Evolutionary conservation across 306 rosid genomes (phyloP), one percentile per base, ranked within the genome.

Genomic region (Spatholobus suberectus): DNA sequence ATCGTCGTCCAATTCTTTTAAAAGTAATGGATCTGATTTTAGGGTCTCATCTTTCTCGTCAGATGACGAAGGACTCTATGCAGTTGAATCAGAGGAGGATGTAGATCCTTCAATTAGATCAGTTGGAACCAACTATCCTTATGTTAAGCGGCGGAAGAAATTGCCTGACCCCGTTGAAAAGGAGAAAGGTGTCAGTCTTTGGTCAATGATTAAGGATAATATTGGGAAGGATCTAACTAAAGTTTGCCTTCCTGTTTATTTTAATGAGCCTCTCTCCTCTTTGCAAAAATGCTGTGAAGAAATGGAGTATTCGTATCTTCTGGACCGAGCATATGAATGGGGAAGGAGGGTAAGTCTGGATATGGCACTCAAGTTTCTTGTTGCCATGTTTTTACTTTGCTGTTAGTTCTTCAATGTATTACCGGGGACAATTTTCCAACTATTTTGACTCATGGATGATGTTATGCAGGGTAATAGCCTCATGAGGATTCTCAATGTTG

Each of bases 151-250:
- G 74, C 98, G 98, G 21, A 95, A 91, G 88, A 93, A 95, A 83
- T 88, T 95, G 92, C 98, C 98, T 10, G 94, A 95, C 44, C 98
- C 97, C 82, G 86, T 93, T 85, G 98, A 95, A 81, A 95, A 85
- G 73, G 98, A 95, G 89, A 95, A 91, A 90, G 85, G 97, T 76
- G 98, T 95, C 61, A 95, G 97, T 85, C 98, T 95, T 68, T 95
- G 98, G 98, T 95, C 97, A 74, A 90, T 95, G 97, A 95, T 95
- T 82, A 95, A 95, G 87, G 97, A 95, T 81, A 95, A 95, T 81
- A 95, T 95, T 63, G 98, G 98, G 78, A 95, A 93, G 86, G 98
- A 95, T 87, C 95, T 95, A 62, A 95, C 98, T 15, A 95, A 93
- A 93, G 89, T 95, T 29, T 95, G 98, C 80, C 98, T 95, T 75